A percentile compares a stretch with the other conserved stretches of the same genome.
Conservation (phyloP, 257 asterid species). For the Solanum etuberosum region DNA sequence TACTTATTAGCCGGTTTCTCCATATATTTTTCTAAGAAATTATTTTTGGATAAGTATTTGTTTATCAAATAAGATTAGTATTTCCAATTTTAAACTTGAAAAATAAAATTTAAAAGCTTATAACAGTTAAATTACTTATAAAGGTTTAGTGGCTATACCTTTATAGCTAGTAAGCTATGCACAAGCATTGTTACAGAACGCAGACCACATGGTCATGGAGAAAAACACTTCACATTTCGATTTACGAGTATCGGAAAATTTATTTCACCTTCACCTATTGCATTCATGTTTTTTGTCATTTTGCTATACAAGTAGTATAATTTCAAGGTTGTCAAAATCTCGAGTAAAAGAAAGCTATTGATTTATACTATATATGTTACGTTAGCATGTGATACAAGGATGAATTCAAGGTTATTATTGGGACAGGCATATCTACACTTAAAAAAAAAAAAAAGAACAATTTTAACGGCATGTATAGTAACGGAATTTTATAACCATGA, state of each 20-base stretch:
- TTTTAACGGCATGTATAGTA: neutral
- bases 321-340: neutral
- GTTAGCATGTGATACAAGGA: neutral
- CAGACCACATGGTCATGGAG: neutral
- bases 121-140: neutral
- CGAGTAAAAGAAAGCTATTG: neutral
- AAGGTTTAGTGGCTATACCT: neutral
- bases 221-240: neutral
- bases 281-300: neutral
- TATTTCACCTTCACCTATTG: neutral
- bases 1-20: neutral
- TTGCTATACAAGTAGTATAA: neutral
- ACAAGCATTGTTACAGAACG: neutral
- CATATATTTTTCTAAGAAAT: neutral
- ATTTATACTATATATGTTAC: neutral
- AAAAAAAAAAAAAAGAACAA: neutral
- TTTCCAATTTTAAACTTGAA: neutral
- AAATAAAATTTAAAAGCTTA: neutral
- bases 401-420: neutral
- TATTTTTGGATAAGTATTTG: neutral
- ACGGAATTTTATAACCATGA: neutral
- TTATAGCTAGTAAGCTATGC: neutral
- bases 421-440: neutral
- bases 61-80: neutral
- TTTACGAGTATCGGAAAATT: neutral